Evolutionary conservation across 257 asterid genomes (phyloP), one percentile per base, ranked within the genome.

Genomic region (Buddleja alternifolia): DNA sequence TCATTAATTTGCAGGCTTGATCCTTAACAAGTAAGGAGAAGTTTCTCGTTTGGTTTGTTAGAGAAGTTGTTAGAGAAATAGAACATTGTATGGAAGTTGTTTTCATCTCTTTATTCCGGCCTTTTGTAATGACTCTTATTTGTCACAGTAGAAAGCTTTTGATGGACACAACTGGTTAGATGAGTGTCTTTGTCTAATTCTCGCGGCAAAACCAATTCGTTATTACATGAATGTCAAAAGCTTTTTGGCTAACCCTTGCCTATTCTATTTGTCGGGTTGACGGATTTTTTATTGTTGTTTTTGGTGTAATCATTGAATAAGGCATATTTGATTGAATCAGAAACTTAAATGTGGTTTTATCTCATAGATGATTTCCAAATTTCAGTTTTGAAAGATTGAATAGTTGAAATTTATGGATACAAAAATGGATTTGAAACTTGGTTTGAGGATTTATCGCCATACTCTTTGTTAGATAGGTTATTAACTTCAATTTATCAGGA

Each of bases 391-490:
- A n/a, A n/a, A n/a, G n/a, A n/a, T n/a, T n/a, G n/a, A n/a, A n/a
- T n/a, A n/a, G n/a, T n/a, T n/a, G n/a, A n/a, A n/a, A n/a, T n/a
- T n/a, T n/a, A n/a, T n/a, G n/a, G n/a, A n/a, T n/a, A n/a, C n/a
- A n/a, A n/a, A n/a, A n/a, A n/a, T n/a, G n/a, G n/a, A n/a, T n/a
- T n/a, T n/a, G n/a, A n/a, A n/a, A n/a, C n/a, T n/a, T n/a, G n/a
- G n/a, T n/a, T n/a, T n/a, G n/a, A 1, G 1, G 10, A 20, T 53
- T 20, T 29, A 32, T 17, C 8, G 7, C 7, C 59, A 39, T 46
- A 52, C 16, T 60, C 48, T 46, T 16, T 45, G 50, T 20, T 45
- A 58, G 70, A 54, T 68, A 16, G 55, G 58, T 56, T 15, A 15
- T 41, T 66, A 36, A 55, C 34, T 20, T 52, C 17, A 14, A 29